phyloP scores from a whole-genome alignment of 176 grass and related monocot species.

The Triticum monococcum region DNA sequence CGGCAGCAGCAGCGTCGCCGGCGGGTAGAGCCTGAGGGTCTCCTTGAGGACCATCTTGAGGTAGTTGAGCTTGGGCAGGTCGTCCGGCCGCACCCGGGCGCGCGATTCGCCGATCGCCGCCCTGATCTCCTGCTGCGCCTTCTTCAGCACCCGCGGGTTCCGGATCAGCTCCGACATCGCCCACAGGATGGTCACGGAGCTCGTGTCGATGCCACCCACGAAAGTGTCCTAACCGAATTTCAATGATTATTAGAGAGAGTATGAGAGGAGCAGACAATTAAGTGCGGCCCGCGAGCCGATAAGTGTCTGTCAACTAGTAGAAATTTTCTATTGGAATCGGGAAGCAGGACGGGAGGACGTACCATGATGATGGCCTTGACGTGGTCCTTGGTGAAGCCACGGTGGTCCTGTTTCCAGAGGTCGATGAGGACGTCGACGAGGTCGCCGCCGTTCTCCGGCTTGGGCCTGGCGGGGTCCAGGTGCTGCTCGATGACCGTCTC shows the following conservation, averaged over 20 bases:
- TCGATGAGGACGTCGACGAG: conserved; percentile 19
- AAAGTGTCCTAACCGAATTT: conserved; percentile 37
- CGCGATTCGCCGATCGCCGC: neutral
- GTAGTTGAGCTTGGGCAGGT: conserved; percentile 29
- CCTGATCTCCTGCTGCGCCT: conserved; percentile 36
- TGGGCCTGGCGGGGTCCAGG: neutral
- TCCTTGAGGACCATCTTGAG: conserved; percentile 82
- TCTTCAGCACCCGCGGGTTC: neutral
- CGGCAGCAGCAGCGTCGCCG: conserved; percentile 69
- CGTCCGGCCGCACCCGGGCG: neutral
- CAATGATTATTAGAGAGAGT: neutral
- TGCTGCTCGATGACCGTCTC: conserved; percentile 7
- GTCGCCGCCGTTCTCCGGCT: neutral
- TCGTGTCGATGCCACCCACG: conserved; percentile 12
- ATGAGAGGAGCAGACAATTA: neutral
- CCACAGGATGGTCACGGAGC: conserved; percentile 16
- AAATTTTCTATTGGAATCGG: neutral
- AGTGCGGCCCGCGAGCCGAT: neutral
- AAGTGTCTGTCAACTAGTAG: neutral
- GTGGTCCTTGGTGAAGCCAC: conserved; percentile 32
- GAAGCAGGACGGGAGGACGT: neutral
- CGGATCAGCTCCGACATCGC: neutral
- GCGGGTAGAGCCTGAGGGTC: conserved; percentile 79
- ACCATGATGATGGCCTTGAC: conserved; percentile 46
- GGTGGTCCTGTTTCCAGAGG: neutral